A percentile compares a stretch with the other conserved stretches of the same genome.
These are phyloP conservation scores for Potentilla sterilis DNA, from an alignment of 306 rosid genomes.

Conservation along the genomic window DNA sequence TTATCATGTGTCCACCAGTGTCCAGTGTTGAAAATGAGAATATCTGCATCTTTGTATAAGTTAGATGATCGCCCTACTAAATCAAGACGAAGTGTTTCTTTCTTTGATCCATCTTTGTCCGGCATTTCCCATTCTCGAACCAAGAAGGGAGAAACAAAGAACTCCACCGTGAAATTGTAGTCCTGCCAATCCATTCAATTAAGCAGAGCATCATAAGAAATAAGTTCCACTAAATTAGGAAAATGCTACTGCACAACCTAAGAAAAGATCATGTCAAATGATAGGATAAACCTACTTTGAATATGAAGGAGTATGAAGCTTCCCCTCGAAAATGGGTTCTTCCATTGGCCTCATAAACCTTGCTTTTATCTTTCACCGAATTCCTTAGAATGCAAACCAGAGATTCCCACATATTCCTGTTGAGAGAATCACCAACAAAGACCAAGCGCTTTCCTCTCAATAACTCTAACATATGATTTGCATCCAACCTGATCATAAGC, in stretches of 20 bases:
- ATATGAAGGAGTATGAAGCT: slow-evolving; percentile 80
- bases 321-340: slow-evolving; percentile 76
- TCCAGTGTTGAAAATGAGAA: slow-evolving; percentile 85
- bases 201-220: background rate
- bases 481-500: slow-evolving; percentile 59
- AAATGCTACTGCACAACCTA: background rate
- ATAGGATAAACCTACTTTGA: slow-evolving; percentile 47
- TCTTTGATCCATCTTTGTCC: slow-evolving; percentile 65
- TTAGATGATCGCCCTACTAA: slow-evolving; percentile 63
- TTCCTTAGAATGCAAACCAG: slow-evolving; percentile 80
- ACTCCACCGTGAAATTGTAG: slow-evolving; percentile 76
- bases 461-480: slow-evolving; percentile 58
- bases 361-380: slow-evolving; percentile 54
- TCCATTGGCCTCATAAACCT: slow-evolving; percentile 80
- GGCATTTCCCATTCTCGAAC: slow-evolving; percentile 88
- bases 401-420: slow-evolving; percentile 99
- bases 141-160: slow-evolving; percentile 86
- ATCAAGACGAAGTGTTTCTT: slow-evolving; percentile 92
- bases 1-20: slow-evolving; percentile 99
- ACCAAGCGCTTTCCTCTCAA: slow-evolving; percentile 76
- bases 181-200: slow-evolving; percentile 50
- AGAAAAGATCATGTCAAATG: background rate
- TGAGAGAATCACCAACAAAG: slow-evolving; percentile 97
- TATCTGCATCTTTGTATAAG: slow-evolving; percentile 76
- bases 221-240: background rate